A percentile compares a stretch with the other conserved stretches of the same genome.
These are phyloP conservation scores for Candida railenensis DNA, from an alignment of 805 yeast species.

Conservation along the genomic window DNA sequence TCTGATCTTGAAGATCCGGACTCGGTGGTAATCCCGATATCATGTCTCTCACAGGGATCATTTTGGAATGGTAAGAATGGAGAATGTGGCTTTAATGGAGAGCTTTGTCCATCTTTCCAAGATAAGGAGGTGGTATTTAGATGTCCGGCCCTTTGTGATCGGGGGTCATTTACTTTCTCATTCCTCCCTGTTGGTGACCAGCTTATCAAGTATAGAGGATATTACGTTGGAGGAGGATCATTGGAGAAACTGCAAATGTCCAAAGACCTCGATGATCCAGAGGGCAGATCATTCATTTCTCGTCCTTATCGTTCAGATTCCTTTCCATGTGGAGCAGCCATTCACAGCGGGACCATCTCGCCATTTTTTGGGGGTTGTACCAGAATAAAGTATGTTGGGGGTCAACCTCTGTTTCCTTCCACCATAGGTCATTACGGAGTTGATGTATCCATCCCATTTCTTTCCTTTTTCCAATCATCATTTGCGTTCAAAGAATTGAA, in stretches of 20 bases:
- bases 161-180: constrained; percentile 74
- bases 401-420: constrained; percentile 44
- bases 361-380: constrained; percentile 81
- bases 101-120: constrained; percentile 50
- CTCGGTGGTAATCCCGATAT: constrained; percentile 39
- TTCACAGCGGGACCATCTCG: constrained; percentile 79
- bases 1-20: constrained; percentile 14
- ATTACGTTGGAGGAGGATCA: constrained; percentile 74
- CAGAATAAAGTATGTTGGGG: constrained; percentile 57
- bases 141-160: constrained; percentile 87
- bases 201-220: constrained; percentile 67
- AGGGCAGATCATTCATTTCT: constrained; percentile 26
- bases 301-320: constrained; percentile 85
- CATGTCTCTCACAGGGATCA: constrained; percentile 45
- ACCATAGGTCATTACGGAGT: constrained; percentile 52
- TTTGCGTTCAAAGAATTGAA: constrained; percentile 54
- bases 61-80: constrained; percentile 79
- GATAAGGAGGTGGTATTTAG: constrained; percentile 49
- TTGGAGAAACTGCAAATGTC: constrained; percentile 8
- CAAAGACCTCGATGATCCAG: constrained; percentile 10
- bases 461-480: constrained; percentile 73
- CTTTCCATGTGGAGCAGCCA: constrained; percentile 85
- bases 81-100: constrained; percentile 71
- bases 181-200: constrained; percentile 71
- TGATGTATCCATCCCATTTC: constrained; percentile 55